These are phyloP conservation scores for Neoascochyta sp. DNA, from an alignment of 2,329 filamentous ascomycete species.

Conservation along the genomic window DNA sequence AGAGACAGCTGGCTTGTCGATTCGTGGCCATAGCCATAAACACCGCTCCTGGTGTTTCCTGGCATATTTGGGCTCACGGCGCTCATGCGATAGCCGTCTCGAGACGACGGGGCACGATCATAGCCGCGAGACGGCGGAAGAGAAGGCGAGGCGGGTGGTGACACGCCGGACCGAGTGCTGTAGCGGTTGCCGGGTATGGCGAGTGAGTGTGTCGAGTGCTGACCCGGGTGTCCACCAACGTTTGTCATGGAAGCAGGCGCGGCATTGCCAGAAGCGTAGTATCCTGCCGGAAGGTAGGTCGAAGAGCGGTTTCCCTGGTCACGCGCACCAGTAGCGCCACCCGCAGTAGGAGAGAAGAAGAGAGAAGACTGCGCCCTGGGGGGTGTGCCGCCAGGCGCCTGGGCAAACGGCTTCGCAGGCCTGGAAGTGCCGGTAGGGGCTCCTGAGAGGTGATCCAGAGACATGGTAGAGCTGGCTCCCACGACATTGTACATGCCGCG, in stretches of 20 bases:
- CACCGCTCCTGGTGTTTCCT: conserved; percentile 29
- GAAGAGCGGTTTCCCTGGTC: conserved; percentile 61
- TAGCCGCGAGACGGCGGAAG: conserved; percentile 38
- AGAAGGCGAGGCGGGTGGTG: conserved; percentile 35
- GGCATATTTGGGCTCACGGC: conserved; percentile 32
- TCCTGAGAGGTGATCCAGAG: conserved; percentile 49
- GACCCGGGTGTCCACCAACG: conserved; percentile 39
- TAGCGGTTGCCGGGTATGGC: conserved; percentile 33
- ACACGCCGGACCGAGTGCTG: conserved; percentile 30
- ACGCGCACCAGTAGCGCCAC: conserved; percentile 48
- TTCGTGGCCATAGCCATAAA: conserved; percentile 28
- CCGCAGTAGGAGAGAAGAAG: conserved; percentile 94
- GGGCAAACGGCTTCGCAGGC: conserved; percentile 29
- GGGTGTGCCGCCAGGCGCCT: conserved; percentile 19
- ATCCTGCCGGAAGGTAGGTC: conserved; percentile 82
- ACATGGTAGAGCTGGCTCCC: conserved; percentile 52
- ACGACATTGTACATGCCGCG: conserved; percentile 44
- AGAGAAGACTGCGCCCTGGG: conserved; percentile 52
- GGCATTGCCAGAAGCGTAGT: conserved; percentile 71
- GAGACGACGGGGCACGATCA: conserved; percentile 31
- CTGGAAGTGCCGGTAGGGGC: conserved; percentile 34
- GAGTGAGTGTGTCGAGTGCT: conserved; percentile 30
- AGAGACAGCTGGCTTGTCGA: conserved; percentile 64
- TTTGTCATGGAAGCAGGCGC: conserved; percentile 46
- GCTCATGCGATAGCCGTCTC: conserved; percentile 37